Evolutionary conservation across 1,139 yeast genomes (phyloP).

Genomic region (Lodderomyces margitis): DNA sequence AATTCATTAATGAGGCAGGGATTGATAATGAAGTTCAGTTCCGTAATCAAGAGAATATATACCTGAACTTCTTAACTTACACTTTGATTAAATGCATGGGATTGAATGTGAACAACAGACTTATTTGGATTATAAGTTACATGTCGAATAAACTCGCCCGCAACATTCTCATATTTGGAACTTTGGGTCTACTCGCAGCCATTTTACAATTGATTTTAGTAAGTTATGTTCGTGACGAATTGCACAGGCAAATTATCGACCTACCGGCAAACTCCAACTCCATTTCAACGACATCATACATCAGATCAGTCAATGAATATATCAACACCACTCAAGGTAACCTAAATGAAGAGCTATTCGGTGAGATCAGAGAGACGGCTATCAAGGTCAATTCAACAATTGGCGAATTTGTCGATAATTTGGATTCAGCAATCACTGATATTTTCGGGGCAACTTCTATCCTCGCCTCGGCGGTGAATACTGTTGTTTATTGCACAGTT

Average conservation of each 20-base stretch:
- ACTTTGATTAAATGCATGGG: constrained; percentile 11
- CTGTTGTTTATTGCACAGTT: constrained; percentile 74
- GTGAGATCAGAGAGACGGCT: constrained; percentile 60
- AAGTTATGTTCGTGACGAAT: constrained; percentile 5
- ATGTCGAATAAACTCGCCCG: constrained; percentile 47
- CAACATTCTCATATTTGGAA: constrained; percentile 42
- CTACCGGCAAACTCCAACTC: not conserved
- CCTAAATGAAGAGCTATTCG: constrained; percentile 65
- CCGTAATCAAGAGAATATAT: constrained; percentile 14
- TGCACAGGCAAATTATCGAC: constrained; percentile 5
- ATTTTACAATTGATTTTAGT: constrained; percentile 47
- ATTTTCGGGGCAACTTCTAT: constrained; percentile 65
- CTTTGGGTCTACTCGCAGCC: constrained; percentile 49
- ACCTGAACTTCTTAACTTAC: constrained; percentile 11
- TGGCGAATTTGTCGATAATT: constrained; percentile 29
- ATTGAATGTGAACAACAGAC: constrained; percentile 7
- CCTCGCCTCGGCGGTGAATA: constrained; percentile 57
- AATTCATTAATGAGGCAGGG: constrained; percentile 10
- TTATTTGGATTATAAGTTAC: constrained; percentile 50
- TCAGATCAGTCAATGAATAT: constrained; percentile 24
- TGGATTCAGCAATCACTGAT: constrained; percentile 29
- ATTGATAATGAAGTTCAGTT: constrained; percentile 8
- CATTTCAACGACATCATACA: constrained; percentile 14
- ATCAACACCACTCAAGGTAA: constrained; percentile 30
- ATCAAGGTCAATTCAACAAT: constrained; percentile 46